Percentiles rank a stretch among this genome's conserved stretches.
Evolutionary conservation across 257 asterid species (phyloP).

Genomic region (Mentha longifolia): DNA sequence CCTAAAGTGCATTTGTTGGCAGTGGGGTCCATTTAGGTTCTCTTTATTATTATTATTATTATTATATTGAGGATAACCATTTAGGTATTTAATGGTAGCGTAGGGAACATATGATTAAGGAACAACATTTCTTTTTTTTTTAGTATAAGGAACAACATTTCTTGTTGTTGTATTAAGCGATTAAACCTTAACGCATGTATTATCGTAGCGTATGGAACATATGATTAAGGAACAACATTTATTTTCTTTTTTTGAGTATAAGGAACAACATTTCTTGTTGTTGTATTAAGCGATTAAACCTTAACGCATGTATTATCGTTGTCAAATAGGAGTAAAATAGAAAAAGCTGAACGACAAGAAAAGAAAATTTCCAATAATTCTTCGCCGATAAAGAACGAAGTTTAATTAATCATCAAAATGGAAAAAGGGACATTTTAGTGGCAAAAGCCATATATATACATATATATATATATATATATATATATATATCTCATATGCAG

Average conservation of each 20-base stretch:
- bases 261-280: not conserved
- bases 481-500: no score
- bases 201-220: not conserved
- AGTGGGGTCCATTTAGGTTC: conserved; percentile 1
- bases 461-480: no score
- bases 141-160: no score
- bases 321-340: not conserved
- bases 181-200: not conserved
- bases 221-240: not conserved
- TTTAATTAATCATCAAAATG: not conserved
- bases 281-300: not conserved
- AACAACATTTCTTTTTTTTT: no score
- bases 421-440: not conserved
- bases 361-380: not conserved
- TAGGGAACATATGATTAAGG: not conserved
- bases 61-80: no score
- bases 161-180: not conserved
- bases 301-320: not conserved
- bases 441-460: not conserved
- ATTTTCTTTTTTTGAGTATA: no score
- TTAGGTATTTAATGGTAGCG: not conserved
- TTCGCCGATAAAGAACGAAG: not conserved
- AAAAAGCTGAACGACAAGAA: not conserved
- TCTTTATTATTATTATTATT: no score
- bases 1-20: conserved; percentile 25